Evolutionary conservation across 2,329 filamentous ascomycete genomes (phyloP), one percentile per base, ranked within the genome.

Genomic region (Penicillium psychrosexuale): DNA sequence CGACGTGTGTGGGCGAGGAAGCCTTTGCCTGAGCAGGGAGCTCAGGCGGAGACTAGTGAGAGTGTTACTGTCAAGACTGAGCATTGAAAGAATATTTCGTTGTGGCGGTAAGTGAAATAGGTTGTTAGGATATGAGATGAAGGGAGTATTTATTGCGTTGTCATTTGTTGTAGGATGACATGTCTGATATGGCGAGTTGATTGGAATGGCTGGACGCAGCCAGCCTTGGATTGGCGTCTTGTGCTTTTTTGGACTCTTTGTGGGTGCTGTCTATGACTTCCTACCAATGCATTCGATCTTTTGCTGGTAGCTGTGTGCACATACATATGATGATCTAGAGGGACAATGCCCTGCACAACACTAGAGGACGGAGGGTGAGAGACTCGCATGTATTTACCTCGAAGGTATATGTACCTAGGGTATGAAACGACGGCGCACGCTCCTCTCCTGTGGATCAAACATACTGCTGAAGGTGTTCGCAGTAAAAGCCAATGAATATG

Each of bases 1-100:
- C 53, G 60, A 43, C 47, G 61, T 8, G 58, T 63, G 36, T 63
- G 61, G 61, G 61, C 58, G 19, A 52, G 34, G 33, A 50, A 51
- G 12, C 31, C 44, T 22, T 55, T 42, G 3, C 43, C 38, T 11
- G 31, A 39, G 13, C 51, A 57, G 30, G 24, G 37, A 22, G 19
- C 8, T 22, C 8, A 22, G 8, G 24, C 6, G 3, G 19, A 12
- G 11, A 11, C 48, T 17, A 27, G 17, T 37, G 3, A 19, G 44
- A 15, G 8, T 3, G 15, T 28, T 12, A 3, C 12, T 38, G n/a
- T 54, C 15, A 54, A 54, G 33, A 9, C 5, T 19, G 51, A 54
- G 24, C 13, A 43, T 15, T 53, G 8, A 45, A 12, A 17, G 27
- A 3, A 11, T 19, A 22, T 27, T 51, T 31, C 17, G 27, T 15